A percentile compares a stretch with the other conserved stretches of the same genome.
phyloP scores from a whole-genome alignment of 805 yeast species.

The Zygosaccharomyces siamensis region DNA sequence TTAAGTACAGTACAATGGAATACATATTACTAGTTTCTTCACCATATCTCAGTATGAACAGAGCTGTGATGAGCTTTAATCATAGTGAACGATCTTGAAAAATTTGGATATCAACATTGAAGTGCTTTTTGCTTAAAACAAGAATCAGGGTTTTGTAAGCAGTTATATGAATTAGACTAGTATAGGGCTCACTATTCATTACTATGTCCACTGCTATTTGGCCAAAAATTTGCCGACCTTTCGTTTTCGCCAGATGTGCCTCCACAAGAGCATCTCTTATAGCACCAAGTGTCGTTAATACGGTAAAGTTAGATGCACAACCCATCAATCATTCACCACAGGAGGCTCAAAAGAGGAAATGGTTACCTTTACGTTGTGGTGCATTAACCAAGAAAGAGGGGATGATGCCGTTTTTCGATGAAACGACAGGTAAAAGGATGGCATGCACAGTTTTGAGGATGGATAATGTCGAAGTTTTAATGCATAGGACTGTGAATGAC shows the following conservation, averaged over 20 bases:
- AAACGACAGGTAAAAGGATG: slow-evolving; percentile 55
- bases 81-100: slow-evolving; percentile 5
- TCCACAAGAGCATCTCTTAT: slow-evolving; percentile 31
- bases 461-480: slow-evolving; percentile 80
- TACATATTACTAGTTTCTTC: not conserved
- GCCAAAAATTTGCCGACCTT: slow-evolving; percentile 6
- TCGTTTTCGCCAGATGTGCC: slow-evolving; percentile 7
- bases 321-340: slow-evolving; percentile 60
- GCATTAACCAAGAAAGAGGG: slow-evolving; percentile 80
- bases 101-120: slow-evolving; percentile 2
- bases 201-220: slow-evolving; percentile 7
- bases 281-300: slow-evolving; percentile 34
- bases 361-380: slow-evolving; percentile 76
- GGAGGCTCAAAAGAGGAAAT: slow-evolving; percentile 64
- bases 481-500: slow-evolving; percentile 59
- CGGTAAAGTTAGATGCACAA: slow-evolving; percentile 39
- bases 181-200: not conserved
- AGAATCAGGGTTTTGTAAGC: not conserved
- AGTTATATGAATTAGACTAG: not conserved
- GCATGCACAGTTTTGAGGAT: slow-evolving; percentile 89
- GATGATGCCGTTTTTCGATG: slow-evolving; percentile 79
- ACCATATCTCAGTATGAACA: not conserved
- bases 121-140: not conserved
- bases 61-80: not conserved
- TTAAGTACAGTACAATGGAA: not conserved